Percentiles rank a stretch among this genome's conserved stretches.
phyloP scores from a whole-genome alignment of 2,329 filamentous ascomycete species.

The Penicillium paneum region DNA sequence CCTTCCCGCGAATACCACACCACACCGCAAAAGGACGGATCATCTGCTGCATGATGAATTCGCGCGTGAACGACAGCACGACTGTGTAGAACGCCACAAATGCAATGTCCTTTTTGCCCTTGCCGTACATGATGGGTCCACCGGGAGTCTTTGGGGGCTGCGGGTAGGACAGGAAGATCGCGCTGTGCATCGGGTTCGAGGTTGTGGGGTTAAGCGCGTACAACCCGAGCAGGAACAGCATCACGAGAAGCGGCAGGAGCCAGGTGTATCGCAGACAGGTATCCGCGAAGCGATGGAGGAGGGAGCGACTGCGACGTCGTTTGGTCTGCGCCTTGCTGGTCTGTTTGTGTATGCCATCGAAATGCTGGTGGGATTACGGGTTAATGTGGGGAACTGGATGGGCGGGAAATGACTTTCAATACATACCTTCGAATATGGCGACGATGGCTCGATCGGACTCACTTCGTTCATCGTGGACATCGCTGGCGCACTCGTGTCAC shows the following conservation, averaged over 20 bases:
- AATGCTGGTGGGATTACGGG: conserved; percentile 10
- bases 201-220: conserved; percentile 74
- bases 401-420: conserved; percentile 8
- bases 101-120: conserved; percentile 79
- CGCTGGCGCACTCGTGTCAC: conserved; percentile 47
- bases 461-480: conserved; percentile 45
- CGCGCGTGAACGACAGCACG: conserved; percentile 86
- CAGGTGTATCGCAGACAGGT: conserved; percentile 54
- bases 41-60: conserved; percentile 92
- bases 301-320: conserved; percentile 43
- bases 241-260: conserved; percentile 66
- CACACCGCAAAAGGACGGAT: conserved; percentile 71
- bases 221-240: conserved; percentile 60
- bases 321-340: conserved; percentile 39
- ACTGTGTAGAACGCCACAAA: conserved; percentile 88
- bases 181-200: conserved; percentile 73
- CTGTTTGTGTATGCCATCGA: conserved; percentile 29
- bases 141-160: conserved; percentile 54
- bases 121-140: conserved; percentile 70
- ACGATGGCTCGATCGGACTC: conserved; percentile 31
- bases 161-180: conserved; percentile 87
- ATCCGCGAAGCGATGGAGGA: conserved; percentile 44
- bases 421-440: conserved; percentile 33
- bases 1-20: conserved; percentile 66
- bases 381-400: not conserved